Evolutionary conservation across 108 stramenopile species (phyloP).

Genomic region (Nitzschia putrida): DNA sequence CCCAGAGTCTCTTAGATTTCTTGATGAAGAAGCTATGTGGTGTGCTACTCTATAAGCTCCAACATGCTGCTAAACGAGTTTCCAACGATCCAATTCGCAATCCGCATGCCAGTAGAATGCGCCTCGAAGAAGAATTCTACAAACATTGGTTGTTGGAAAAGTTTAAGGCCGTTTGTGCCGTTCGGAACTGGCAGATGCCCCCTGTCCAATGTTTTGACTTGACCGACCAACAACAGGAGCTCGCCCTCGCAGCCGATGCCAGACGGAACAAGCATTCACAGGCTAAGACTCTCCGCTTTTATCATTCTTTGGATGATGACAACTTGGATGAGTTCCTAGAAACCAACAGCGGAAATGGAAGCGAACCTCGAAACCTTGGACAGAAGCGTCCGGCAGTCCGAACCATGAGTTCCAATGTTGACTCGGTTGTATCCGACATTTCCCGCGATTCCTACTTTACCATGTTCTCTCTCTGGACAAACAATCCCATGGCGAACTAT

Average conservation of each 20-base stretch:
- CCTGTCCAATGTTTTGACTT: conserved; percentile 71
- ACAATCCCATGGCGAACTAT: conserved; percentile 46
- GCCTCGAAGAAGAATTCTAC: conserved; percentile 84
- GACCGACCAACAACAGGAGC: conserved; percentile 50
- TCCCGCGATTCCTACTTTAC: conserved; percentile 13
- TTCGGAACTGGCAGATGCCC: conserved; percentile 84
- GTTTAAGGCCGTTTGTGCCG: conserved; percentile 71
- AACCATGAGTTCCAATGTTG: not conserved
- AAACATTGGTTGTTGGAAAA: conserved; percentile 82
- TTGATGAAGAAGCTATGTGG: conserved; percentile 90
- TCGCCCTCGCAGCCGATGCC: conserved; percentile 31
- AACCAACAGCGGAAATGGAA: conserved; percentile 6
- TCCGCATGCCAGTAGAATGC: conserved; percentile 77
- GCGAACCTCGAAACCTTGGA: conserved; percentile 10
- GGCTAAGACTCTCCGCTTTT: not conserved
- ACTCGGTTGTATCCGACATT: conserved; percentile 29
- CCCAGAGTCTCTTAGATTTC: conserved; percentile 87
- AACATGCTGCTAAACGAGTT: conserved; percentile 69
- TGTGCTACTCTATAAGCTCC: conserved; percentile 76
- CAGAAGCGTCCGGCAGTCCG: conserved; percentile 16
- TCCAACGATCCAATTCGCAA: conserved; percentile 71
- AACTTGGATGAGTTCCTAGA: conserved; percentile 16
- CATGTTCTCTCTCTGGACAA: conserved; percentile 16
- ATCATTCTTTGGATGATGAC: conserved; percentile 12
- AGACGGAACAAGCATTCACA: conserved; percentile 40